Percentiles rank a stretch among this genome's conserved stretches.
Conservation (phyloP, 768 basidiomycete genomes). For the Kwoniella mangroviensis region DNA sequence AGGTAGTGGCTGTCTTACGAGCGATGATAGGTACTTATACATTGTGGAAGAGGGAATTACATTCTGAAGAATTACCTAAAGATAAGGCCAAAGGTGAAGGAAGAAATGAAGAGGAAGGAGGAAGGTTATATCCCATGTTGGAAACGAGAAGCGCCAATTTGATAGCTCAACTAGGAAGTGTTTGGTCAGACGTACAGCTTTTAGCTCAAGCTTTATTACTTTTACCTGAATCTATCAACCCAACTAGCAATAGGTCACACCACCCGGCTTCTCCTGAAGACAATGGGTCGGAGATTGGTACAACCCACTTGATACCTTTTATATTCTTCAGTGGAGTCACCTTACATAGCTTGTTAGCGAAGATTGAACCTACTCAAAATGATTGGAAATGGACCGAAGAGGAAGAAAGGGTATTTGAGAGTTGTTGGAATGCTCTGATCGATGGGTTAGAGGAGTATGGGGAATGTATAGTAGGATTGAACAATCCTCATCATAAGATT, state of each 20-base stretch:
- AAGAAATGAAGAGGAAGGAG: constrained; percentile 1
- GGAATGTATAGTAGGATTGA: constrained; percentile 13
- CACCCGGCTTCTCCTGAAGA: neutral
- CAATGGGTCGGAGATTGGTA: neutral
- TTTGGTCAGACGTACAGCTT: constrained; percentile 34
- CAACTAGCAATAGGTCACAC: neutral
- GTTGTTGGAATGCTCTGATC: constrained; percentile 36
- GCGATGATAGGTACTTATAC: constrained; percentile 30
- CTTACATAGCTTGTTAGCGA: constrained; percentile 32
- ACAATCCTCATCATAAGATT: neutral
- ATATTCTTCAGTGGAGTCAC: constrained; percentile 40
- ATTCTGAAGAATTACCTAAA: neutral
- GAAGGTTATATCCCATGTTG: constrained; percentile 33
- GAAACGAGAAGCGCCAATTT: constrained; percentile 45
- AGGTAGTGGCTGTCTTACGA: constrained; percentile 40
- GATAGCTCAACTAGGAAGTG: constrained; percentile 42
- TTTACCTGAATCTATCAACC: constrained; percentile 22
- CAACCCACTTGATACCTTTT: constrained; percentile 44
- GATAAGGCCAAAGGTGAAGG: constrained; percentile 1
- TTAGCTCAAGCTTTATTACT: constrained; percentile 53
- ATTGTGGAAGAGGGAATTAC: constrained; percentile 27
- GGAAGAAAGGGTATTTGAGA: constrained; percentile 18
- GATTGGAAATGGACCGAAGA: constrained; percentile 39
- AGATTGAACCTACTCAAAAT: constrained; percentile 14
- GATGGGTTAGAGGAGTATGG: constrained; percentile 26